These are phyloP conservation scores for Colletotrichum sp. DNA, from an alignment of 2,329 filamentous ascomycete genomes.

Conservation along the genomic window DNA sequence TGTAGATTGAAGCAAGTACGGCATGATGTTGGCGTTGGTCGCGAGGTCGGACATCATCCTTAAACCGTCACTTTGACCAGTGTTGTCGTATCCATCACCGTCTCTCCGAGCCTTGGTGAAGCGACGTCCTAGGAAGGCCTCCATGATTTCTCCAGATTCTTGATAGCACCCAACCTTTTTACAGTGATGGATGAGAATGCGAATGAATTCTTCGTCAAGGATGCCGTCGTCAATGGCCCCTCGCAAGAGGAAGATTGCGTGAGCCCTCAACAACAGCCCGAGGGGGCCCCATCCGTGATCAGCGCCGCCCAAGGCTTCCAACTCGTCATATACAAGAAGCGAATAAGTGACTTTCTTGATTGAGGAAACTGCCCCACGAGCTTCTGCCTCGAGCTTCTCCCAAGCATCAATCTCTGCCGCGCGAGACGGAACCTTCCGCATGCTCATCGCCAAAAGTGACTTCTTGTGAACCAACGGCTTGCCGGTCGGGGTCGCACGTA, in stretches of 20 bases:
- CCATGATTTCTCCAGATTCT: conserved; percentile 48
- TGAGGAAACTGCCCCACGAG: conserved; percentile 38
- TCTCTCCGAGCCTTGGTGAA: conserved; percentile 36
- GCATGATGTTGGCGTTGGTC: neutral
- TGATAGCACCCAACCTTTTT: conserved; percentile 34
- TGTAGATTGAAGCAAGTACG: neutral
- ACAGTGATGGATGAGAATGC: conserved; percentile 47
- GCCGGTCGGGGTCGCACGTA: conserved; percentile 28
- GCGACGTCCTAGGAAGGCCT: conserved; percentile 35
- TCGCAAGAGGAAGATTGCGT: conserved; percentile 48
- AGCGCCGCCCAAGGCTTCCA: conserved; percentile 48
- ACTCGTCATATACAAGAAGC: conserved; percentile 51
- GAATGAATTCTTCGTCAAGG: conserved; percentile 43
- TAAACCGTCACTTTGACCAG: conserved; percentile 22
- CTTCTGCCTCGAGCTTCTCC: conserved; percentile 42
- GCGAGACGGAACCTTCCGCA: conserved; percentile 53
- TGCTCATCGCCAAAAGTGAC: conserved; percentile 54
- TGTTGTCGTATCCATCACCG: neutral
- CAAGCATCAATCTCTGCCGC: conserved; percentile 49
- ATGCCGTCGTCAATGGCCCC: conserved; percentile 47
- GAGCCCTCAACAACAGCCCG: conserved; percentile 48
- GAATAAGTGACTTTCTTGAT: conserved; percentile 44
- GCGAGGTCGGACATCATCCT: conserved; percentile 34
- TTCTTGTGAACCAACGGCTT: conserved; percentile 19
- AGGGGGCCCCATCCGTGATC: conserved; percentile 52